Evolutionary conservation across 257 asterid species (phyloP).

Genomic region (Perilla frutescens): DNA sequence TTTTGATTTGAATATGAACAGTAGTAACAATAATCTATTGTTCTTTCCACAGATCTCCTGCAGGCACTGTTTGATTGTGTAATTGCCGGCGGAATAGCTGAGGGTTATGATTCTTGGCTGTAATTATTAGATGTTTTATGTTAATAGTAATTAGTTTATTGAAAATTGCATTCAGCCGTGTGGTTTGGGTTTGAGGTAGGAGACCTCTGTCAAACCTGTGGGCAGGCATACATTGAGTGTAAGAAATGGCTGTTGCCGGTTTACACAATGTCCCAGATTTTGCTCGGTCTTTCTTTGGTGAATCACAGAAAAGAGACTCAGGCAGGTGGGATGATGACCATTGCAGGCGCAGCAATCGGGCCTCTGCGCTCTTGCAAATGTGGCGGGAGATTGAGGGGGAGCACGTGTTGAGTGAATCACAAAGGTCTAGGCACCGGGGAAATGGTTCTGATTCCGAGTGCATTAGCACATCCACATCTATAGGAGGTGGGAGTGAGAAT

Average conservation of each 20-base stretch:
- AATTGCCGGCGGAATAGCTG: not conserved
- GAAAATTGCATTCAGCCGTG: conserved; percentile 30
- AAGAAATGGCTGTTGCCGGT: conserved; percentile 78
- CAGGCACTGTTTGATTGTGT: conserved; percentile 25
- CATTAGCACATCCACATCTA: conserved; percentile 40
- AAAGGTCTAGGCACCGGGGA: conserved; percentile 41
- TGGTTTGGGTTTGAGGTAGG: conserved; percentile 31
- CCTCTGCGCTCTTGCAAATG: conserved; percentile 73
- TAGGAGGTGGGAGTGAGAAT: conserved; percentile 49
- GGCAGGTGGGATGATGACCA: conserved; percentile 43
- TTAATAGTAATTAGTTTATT: conserved; percentile 24
- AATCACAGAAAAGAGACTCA: conserved; percentile 45
- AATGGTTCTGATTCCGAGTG: conserved; percentile 46
- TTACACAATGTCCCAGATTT: conserved; percentile 61
- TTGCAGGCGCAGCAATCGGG: conserved; percentile 50
- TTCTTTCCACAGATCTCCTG: conserved; percentile 31
- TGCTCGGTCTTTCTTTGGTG: conserved; percentile 54
- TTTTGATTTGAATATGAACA: conserved; percentile 22
- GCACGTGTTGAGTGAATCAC: conserved; percentile 47
- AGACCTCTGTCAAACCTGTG: conserved; percentile 27
- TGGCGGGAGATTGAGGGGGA: conserved; percentile 93
- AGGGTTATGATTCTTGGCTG: conserved; percentile 26
- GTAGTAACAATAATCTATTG: not conserved
- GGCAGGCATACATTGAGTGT: not conserved
- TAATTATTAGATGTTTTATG: conserved; percentile 25